phyloP scores from a whole-genome alignment of 2,329 filamentous ascomycete species.

The Ascomycota sp. region DNA sequence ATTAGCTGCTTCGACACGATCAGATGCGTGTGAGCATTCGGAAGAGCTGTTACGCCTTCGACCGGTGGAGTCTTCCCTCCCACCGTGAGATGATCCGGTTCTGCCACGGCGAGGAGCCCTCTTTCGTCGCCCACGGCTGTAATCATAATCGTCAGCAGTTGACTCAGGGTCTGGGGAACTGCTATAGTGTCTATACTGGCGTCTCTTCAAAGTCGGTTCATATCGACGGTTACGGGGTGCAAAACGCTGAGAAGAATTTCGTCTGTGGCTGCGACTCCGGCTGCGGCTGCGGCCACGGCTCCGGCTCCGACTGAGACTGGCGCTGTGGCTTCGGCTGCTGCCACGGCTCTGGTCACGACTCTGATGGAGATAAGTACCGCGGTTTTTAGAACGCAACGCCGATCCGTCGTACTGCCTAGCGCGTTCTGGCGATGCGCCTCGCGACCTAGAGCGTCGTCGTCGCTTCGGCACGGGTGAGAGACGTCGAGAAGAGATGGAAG shows the following conservation, averaged over 20 bases:
- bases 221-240: not conserved
- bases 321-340: not conserved
- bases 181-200: conserved; percentile 1
- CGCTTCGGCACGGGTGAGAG: conserved; percentile 25
- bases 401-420: conserved; percentile 14
- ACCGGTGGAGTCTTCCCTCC: conserved; percentile 3
- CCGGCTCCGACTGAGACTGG: conserved; percentile 2
- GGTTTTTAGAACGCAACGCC: conserved; percentile 19
- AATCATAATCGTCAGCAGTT: not conserved
- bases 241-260: too few relatives aligned
- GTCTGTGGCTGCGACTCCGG: conserved; percentile 3
- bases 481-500: conserved; percentile 15
- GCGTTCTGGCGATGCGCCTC: conserved; percentile 21
- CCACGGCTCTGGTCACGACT: conserved; percentile 5
- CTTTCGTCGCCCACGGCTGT: conserved; percentile 1
- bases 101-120: conserved; percentile 1
- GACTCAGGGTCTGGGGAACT: conserved; percentile 1
- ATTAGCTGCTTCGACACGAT: conserved; percentile 34
- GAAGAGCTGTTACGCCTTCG: conserved; percentile 29
- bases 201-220: not conserved
- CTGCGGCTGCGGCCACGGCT: conserved; percentile 3
- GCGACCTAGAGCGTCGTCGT: conserved; percentile 25
- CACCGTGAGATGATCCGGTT: not conserved
- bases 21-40: conserved; percentile 25
- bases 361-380: conserved; percentile 11